A percentile compares a stretch with the other conserved stretches of the same genome.
Conservation (phyloP, 345 rosid species). For the Aquilaria malaccensis region DNA sequence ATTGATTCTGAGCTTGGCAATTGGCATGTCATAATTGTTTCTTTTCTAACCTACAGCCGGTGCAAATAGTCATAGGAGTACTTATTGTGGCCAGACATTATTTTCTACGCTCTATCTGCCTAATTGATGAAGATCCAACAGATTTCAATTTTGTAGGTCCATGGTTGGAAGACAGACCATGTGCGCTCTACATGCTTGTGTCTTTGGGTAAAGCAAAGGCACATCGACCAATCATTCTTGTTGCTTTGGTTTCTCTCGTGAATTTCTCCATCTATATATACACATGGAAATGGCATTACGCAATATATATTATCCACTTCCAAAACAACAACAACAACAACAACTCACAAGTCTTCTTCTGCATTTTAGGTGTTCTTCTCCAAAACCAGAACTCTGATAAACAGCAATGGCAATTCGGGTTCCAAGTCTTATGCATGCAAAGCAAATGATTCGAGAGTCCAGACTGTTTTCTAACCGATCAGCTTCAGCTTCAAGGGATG, state of each 20-base stretch:
- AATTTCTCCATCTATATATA: conserved; percentile 10
- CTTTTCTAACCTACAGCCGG: too few species aligned
- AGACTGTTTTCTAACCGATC: conserved; percentile 5
- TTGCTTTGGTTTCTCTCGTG: background rate
- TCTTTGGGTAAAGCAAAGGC: conserved; percentile 6
- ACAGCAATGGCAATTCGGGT: conserved; percentile 9
- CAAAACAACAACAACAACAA: conserved; percentile 7
- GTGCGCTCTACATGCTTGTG: conserved; percentile 19
- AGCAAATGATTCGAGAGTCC: conserved; percentile 14
- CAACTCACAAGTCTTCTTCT: background rate
- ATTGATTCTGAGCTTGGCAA: too few species aligned
- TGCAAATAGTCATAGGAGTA: too few species aligned
- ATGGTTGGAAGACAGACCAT: conserved; percentile 24
- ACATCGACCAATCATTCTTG: conserved; percentile 7
- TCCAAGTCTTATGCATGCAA: conserved; percentile 10
- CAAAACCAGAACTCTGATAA: background rate
- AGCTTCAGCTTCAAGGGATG: background rate
- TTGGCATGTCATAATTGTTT: too few species aligned
- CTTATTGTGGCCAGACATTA: too few species aligned
- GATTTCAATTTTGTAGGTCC: conserved; percentile 4
- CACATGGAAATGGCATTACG: background rate
- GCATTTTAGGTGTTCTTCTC: background rate
- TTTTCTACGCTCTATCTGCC: too few species aligned
- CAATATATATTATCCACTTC: background rate
- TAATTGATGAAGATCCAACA: too few species aligned